Evolutionary conservation across 164 flowering plant genomes (phyloP), one percentile per base, ranked within the genome.

Genomic region (Kalanchoe fedtschenkoi): DNA sequence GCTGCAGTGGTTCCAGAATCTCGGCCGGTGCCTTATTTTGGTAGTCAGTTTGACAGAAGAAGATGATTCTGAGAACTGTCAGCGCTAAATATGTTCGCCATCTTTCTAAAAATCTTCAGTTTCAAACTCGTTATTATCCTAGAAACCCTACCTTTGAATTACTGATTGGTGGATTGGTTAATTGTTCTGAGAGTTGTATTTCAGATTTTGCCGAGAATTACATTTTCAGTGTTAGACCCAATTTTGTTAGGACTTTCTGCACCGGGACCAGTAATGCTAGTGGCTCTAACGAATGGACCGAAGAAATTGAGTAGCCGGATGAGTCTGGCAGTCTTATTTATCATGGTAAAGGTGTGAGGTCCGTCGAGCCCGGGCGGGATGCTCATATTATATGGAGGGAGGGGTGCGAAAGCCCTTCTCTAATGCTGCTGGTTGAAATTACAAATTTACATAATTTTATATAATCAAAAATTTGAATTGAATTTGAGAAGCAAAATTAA

Each of bases 361-460:
- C 95, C 0, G 96, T 89, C 16, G 90, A 88, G 64, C 96, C 95
- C 0, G 91, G 91, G 37, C 16, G 77, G 0, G 98, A 93, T 71
- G 98, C 83, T 32, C 97, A 93, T 77, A 87, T 93, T 5, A 80
- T n/a, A n/a, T 93, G 91, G 77, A 83, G 19, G 98, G 98, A 47
- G 91, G 77, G 6, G 17, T 93, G 33, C 89, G 79, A 77, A 86
- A 86, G 76, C 87, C 96, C 1, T 72, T 88, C 55, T 60, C 73
- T 64, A 83, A 88, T 74, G 83, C 80, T 37, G 67, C 78, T 0
- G 93, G n/a, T n/a, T n/a, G n/a, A n/a, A n/a, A n/a, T n/a, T n/a
- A n/a, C n/a, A n/a, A n/a, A n/a, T n/a, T n/a, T n/a, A n/a, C n/a
- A n/a, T n/a, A n/a, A n/a, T n/a, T n/a, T n/a, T n/a, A n/a, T n/a